Base-by-base conservation (phyloP, 176 grass and related monocot species). In the Carex littledalei region DNA sequence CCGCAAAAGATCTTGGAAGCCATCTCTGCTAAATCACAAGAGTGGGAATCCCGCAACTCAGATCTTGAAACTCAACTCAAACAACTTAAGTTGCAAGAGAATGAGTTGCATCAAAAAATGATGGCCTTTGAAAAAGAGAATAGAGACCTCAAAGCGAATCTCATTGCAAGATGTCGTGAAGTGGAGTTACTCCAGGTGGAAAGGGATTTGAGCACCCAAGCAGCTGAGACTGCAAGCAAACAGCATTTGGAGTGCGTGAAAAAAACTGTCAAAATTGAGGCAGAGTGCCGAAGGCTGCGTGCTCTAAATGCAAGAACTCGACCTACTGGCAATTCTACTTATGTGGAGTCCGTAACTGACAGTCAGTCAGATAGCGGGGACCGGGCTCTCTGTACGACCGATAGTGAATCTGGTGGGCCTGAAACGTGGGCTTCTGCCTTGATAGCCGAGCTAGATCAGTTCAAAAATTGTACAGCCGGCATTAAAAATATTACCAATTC, bases 171-270 rank as follows among this genome's bases (percentile, higher is more conserved):
- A 54, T 91, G 79, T 7, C 85, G 91, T 74, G 88, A 94, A 79
- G 57, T 96, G 49, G 89, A 88, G 78, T 81, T 94, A 68, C 74
- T 99, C 16, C 37, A 89, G 80, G 45, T 89, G 39, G 97, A 99
- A 86, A 91, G 91, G 66, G 97, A 99, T 49, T 87, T 99, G 22
- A 96, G 88, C 84, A 96, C 87, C 80, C 88, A 96, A 86, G 91
- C 90, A 81, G 97, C 97, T 87, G 97, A 99, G 82, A 89, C 93
- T 81, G 97, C 97, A 3, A 99, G 97, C 80, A 95, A 95, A 87
- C 93, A 92, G 21, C 91, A 94, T 63, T 79, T 99, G 78, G 97
- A 99, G 69, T 91, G 90, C 53, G 90, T 92, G 63, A 99, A 99
- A 88, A 99, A 91, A 84, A 52, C 92, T 50, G 82, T 89, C 22